Base-by-base conservation (phyloP, 129 eudicot species). In the Tanacetum coccineum region DNA sequence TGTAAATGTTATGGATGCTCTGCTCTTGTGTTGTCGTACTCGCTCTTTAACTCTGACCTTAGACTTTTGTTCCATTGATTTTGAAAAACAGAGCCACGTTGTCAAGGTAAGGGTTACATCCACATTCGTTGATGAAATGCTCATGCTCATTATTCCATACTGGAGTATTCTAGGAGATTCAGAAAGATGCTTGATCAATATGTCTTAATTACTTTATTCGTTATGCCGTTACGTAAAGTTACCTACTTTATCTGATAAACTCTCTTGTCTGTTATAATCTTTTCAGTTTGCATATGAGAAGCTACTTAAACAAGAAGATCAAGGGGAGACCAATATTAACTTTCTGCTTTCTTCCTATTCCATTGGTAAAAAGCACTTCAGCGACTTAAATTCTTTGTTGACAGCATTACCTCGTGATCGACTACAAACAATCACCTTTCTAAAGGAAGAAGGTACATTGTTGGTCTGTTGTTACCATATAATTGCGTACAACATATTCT, bases 241-340 rank as follows among this genome's bases (percentile, higher is more conserved):
- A 22, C 25, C 25, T 22, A 22, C 25, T 22, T 22, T 22, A 22
- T 50, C 55, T 12, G n/a, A 2, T 50, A 50, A 50, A 4, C 17
- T 50, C n/a, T 50, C 55, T 50, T 50, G 55, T 50, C 10, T 10
- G 13, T 50, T 50, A 4, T 13, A 1, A 5, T 44, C 12, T 44
- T 11, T 50, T 50, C 18, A 50, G 18, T 50, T 1, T 50, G n/a
- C 55, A 50, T 50, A 50, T 14, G 18, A 50, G 55, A 50, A 14
- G 17, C 55, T 50, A 50, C 55, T 50, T 50, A 14, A 50, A 50
- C 55, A 50, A 50, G 17, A 50, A 14, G 55, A 50, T 50, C 55
- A 50, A 50, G 1, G 17, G 18, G 17, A 50, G 6, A 50, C 55
- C 10, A 11, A 50, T 50, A 13, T 50, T 50, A n/a, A 50, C 6